Evolutionary conservation across 345 rosid species (phyloP).

Genomic region (Hibiscus mutabilis): DNA sequence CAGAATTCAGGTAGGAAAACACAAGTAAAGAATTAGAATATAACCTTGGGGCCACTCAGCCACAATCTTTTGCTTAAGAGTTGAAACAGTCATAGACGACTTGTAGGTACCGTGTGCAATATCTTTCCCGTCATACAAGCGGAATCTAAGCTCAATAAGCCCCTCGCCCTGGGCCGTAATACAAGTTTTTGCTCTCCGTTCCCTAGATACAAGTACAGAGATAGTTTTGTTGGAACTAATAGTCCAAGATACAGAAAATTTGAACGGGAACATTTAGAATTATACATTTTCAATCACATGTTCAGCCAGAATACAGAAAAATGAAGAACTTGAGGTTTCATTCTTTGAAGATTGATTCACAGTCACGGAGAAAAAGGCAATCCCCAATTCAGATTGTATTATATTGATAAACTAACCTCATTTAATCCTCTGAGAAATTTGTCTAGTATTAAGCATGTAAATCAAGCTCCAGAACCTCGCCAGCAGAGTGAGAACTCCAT

Average conservation of each 20-base stretch:
- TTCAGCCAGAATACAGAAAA: not conserved
- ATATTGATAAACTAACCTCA: conserved; percentile 16
- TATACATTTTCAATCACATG: not conserved
- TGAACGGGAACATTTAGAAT: not conserved
- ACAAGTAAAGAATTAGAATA: conserved; percentile 1
- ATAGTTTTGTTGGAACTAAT: conserved; percentile 14
- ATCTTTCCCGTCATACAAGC: conserved; percentile 40
- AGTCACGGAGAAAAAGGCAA: not conserved
- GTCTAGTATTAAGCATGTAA: not conserved
- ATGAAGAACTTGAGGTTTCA: not conserved
- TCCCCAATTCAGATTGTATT: not conserved
- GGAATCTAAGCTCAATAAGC: conserved; percentile 33
- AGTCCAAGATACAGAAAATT: not conserved
- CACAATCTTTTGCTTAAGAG: conserved; percentile 35
- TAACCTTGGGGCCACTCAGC: conserved; percentile 46
- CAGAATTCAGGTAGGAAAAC: not conserved
- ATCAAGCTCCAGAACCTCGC: conserved; percentile 11
- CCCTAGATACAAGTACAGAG: conserved; percentile 16
- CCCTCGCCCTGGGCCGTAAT: conserved; percentile 23
- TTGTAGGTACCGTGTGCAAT: conserved; percentile 28
- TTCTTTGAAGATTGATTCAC: not conserved
- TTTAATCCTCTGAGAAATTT: not conserved
- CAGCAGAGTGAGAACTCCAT: conserved; percentile 27
- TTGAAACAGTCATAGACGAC: conserved; percentile 27
- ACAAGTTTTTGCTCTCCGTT: conserved; percentile 11